Base-by-base conservation (phyloP, 2,329 filamentous ascomycete genomes). In the Nannizzia gypsea region DNA sequence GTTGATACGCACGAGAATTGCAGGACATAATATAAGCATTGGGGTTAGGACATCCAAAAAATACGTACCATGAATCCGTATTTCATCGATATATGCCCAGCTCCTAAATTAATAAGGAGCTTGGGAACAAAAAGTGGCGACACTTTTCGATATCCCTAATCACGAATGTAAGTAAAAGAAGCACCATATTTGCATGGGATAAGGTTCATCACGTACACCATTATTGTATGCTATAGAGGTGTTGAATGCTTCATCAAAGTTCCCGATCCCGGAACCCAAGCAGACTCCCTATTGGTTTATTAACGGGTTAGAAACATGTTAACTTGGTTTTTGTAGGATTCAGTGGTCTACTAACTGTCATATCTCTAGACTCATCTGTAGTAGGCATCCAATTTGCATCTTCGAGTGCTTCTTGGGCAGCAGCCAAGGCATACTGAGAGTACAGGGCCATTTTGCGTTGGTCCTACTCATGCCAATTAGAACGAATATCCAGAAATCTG, bases 261-360 rank as follows among this genome's bases (percentile, higher is more conserved):
- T 96, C 15, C 93, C 93, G 67, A 99, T 96, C 1, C 93, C 93
- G 65, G 92, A 97, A 1, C 93, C 93, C 44, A 99, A 80, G 68
- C 92, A 96, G 1, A 99, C 88, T 0, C 93, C 93, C 81, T 83
- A 61, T 48, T 11, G 5, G n/a, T 36, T 36, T 36, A 36, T 36
- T 13, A 36, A 13, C 36, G 3, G 59, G 34, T 28, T 3, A n/a
- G 40, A 50, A 15, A 38, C 46, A 52, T 28, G 22, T 26, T 36
- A 36, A 11, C 9, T 36, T 3, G 2, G 13, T 36, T 11, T 36
- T 36, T 36, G 31, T 36, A 36, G 2, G 1, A 3, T 13, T 36
- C n/a, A n/a, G 1, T 8, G 9, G 13, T 36, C 31, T 28, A 63
- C 73, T 57, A 73, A 83, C 82, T 0, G 91, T 95, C 59, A 80